These are phyloP conservation scores for Orbilia blumenaviensis DNA, from an alignment of 2,329 filamentous ascomycete species.

Conservation along the genomic window DNA sequence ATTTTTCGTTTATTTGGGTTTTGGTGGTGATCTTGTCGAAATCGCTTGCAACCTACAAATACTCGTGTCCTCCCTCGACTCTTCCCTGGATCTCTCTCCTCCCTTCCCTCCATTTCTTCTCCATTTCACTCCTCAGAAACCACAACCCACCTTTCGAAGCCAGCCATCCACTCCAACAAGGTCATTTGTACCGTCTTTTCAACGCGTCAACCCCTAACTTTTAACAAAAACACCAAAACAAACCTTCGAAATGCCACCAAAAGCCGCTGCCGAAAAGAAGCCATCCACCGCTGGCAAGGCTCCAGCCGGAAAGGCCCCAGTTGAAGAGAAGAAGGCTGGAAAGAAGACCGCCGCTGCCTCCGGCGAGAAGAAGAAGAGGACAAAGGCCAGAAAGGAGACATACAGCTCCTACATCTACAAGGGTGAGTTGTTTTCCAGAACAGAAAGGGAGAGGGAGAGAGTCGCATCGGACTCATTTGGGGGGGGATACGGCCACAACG, in stretches of 20 bases:
- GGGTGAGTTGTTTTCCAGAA: conserved; percentile 70
- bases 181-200: conserved; percentile 41
- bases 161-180: conserved; percentile 35
- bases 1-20: conserved; percentile 56
- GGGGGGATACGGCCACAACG: too few species aligned
- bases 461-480: too few species aligned
- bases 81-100: conserved; percentile 36
- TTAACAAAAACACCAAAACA: conserved; percentile 55
- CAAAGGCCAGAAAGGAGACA: conserved; percentile 99
- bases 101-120: conserved; percentile 53
- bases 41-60: conserved; percentile 57
- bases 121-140: conserved; percentile 50
- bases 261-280: conserved; percentile 94
- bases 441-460: not conserved
- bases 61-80: conserved; percentile 57
- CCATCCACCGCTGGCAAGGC: conserved; percentile 93
- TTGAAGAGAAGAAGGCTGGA: conserved; percentile 98
- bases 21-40: conserved; percentile 58
- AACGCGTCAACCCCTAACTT: conserved; percentile 49
- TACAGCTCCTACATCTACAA: conserved; percentile 99
- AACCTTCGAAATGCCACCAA: conserved; percentile 87
- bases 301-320: conserved; percentile 78
- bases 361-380: conserved; percentile 99
- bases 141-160: conserved; percentile 38
- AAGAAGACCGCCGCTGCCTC: conserved; percentile 96